A percentile compares a stretch with the other conserved stretches of the same genome.
These are phyloP conservation scores for Hypoxylon trugodes DNA, from an alignment of 495 filamentous ascomycete species.

Conservation along the genomic window DNA sequence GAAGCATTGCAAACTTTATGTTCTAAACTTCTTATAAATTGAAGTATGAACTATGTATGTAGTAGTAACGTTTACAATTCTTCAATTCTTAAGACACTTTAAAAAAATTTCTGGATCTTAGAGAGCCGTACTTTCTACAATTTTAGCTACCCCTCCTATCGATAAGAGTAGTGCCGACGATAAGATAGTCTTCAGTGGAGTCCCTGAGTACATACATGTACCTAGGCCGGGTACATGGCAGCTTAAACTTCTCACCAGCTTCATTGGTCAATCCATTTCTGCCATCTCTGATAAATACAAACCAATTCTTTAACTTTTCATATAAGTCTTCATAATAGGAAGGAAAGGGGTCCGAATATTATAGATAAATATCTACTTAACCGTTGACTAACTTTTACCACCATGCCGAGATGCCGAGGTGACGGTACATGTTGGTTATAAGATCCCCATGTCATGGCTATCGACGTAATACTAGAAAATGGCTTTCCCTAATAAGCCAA, in stretches of 20 bases:
- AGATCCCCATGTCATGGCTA: conserved; percentile 32
- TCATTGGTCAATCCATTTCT: too few relatives aligned
- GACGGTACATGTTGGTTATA: conserved; percentile 3
- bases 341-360: too few relatives aligned
- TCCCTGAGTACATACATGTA: too few relatives aligned
- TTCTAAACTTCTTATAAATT: background rate
- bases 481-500: conserved; percentile 52
- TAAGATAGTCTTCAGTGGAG: too few relatives aligned
- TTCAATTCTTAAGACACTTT: background rate
- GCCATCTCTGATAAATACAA: too few relatives aligned
- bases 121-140: background rate
- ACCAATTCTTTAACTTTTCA: too few relatives aligned
- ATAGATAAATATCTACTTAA: too few relatives aligned
- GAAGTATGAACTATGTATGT: background rate
- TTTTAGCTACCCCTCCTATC: conserved; percentile 8
- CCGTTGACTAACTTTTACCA: too few relatives aligned
- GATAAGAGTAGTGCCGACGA: conserved; percentile 1
- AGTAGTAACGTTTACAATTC: background rate
- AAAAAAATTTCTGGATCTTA: conserved; percentile 21
- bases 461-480: conserved; percentile 32
- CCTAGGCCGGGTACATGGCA: too few relatives aligned
- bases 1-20: conserved; percentile 45
- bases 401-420: conserved; percentile 3
- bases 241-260: too few relatives aligned
- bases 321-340: too few relatives aligned